Conservation (phyloP, 345 rosid species). For the Geranium rotundifolium region DNA sequence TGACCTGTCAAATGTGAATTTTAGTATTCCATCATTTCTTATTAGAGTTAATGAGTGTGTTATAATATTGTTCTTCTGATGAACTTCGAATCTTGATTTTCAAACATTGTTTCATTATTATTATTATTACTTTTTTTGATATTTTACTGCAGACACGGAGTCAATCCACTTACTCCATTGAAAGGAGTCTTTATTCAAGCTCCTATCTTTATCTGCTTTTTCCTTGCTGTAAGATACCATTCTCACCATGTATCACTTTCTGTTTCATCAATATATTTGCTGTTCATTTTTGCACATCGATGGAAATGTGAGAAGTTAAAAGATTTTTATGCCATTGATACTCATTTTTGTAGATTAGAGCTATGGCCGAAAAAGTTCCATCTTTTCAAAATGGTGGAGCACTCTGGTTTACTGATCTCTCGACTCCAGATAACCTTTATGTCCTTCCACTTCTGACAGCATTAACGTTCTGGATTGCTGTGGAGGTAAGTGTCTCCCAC, state of each 20-base stretch:
- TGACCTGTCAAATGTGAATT: no score
- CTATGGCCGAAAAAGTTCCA: constrained; percentile 83
- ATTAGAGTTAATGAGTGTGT: background rate
- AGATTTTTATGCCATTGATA: background rate
- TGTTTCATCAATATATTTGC: background rate
- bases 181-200: constrained; percentile 78
- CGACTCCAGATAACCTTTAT: constrained; percentile 58
- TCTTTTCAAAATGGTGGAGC: constrained; percentile 83
- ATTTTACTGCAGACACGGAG: constrained; percentile 50
- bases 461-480: constrained; percentile 53
- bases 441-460: constrained; percentile 61
- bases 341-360: constrained; percentile 35
- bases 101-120: background rate
- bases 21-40: background rate
- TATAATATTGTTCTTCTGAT: background rate
- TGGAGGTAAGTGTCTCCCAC: constrained; percentile 49
- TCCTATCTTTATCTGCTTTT: constrained; percentile 67
- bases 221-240: constrained; percentile 60
- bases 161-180: constrained; percentile 66
- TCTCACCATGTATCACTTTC: background rate
- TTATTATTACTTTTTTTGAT: background rate
- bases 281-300: background rate
- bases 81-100: background rate
- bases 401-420: constrained; percentile 68
- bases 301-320: background rate